phyloP scores from a whole-genome alignment of 1,139 yeast species.

The Zygosaccharomyces pseudobailii region DNA sequence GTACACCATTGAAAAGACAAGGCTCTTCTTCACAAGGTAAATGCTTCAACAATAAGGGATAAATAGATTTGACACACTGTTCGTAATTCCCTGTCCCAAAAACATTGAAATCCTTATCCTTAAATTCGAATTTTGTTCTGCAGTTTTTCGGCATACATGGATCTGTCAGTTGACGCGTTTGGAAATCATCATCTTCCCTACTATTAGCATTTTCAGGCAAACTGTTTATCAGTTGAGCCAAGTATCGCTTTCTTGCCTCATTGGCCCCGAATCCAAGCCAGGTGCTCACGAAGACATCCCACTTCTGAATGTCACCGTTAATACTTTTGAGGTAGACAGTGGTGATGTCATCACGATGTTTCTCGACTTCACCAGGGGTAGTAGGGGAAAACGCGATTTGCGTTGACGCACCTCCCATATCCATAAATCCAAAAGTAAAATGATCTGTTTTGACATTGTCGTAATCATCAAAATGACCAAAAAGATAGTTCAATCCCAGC shows the following conservation, averaged over 20 bases:
- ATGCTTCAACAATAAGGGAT: slow-evolving; percentile 65
- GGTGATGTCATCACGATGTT: slow-evolving; percentile 61
- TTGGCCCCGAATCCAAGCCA: slow-evolving; percentile 88
- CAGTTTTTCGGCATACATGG: slow-evolving; percentile 70
- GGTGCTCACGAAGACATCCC: slow-evolving; percentile 74
- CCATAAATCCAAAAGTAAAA: slow-evolving; percentile 75
- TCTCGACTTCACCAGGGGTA: slow-evolving; percentile 44
- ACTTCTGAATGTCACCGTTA: slow-evolving; percentile 56
- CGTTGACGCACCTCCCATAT: slow-evolving; percentile 87
- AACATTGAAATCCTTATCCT: slow-evolving; percentile 46
- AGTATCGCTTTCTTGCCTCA: slow-evolving; percentile 63
- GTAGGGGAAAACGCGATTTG: slow-evolving; percentile 77
- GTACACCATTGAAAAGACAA: slow-evolving; percentile 76
- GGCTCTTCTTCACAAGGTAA: slow-evolving; percentile 72
- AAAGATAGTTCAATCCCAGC: slow-evolving; percentile 66
- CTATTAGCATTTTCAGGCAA: slow-evolving; percentile 40
- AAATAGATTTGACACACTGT: slow-evolving; percentile 59
- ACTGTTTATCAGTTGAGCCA: slow-evolving; percentile 46
- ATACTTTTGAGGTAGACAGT: slow-evolving; percentile 51
- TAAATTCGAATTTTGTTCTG: slow-evolving; percentile 39
- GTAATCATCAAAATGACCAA: slow-evolving; percentile 50
- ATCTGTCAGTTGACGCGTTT: slow-evolving; percentile 43
- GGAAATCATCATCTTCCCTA: slow-evolving; percentile 41
- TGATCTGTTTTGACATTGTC: slow-evolving; percentile 37
- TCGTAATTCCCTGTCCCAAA: slow-evolving; percentile 67